Percentiles rank a stretch among this genome's conserved stretches.
These are phyloP conservation scores for Periconia digitata DNA, from an alignment of 2,329 filamentous ascomycete species.

Conservation along the genomic window DNA sequence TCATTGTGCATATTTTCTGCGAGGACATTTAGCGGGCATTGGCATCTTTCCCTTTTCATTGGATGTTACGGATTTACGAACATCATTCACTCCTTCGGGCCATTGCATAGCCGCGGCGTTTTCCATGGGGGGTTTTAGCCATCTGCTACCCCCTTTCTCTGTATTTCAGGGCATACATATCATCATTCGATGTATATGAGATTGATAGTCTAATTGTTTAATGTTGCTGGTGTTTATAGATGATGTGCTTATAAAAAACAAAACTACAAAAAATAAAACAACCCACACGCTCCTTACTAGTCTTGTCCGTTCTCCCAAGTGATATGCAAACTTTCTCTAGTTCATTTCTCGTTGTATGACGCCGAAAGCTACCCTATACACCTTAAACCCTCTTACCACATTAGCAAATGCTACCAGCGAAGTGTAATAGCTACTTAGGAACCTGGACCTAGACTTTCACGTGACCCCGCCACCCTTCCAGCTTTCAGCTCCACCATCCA, in stretches of 20 bases:
- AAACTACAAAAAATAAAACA: too few relatives aligned
- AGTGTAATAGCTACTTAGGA: too few relatives aligned
- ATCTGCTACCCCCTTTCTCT: not conserved
- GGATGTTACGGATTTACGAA: constrained; percentile 7
- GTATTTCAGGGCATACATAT: not conserved
- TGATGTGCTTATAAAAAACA: not conserved
- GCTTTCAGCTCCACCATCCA: too few relatives aligned
- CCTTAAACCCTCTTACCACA: too few relatives aligned
- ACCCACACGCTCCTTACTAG: constrained; percentile 5
- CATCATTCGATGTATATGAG: not conserved
- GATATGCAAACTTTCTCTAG: not conserved
- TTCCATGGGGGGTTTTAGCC: not conserved
- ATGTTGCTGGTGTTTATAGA: not conserved
- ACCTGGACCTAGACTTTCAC: too few relatives aligned
- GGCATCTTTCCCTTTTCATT: constrained; percentile 7
- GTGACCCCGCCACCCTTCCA: too few relatives aligned
- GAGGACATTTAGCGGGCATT: not conserved
- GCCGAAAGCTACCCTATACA: too few relatives aligned
- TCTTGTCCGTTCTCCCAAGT: not conserved
- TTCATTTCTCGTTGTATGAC: too few relatives aligned
- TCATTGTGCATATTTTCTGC: not conserved
- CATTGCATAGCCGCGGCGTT: constrained; percentile 29
- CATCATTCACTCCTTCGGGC: constrained; percentile 17
- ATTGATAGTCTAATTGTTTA: not conserved
- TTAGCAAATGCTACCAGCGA: too few relatives aligned